phyloP scores from a whole-genome alignment of 75 land plant species.

The Ceratopteris richardii region DNA sequence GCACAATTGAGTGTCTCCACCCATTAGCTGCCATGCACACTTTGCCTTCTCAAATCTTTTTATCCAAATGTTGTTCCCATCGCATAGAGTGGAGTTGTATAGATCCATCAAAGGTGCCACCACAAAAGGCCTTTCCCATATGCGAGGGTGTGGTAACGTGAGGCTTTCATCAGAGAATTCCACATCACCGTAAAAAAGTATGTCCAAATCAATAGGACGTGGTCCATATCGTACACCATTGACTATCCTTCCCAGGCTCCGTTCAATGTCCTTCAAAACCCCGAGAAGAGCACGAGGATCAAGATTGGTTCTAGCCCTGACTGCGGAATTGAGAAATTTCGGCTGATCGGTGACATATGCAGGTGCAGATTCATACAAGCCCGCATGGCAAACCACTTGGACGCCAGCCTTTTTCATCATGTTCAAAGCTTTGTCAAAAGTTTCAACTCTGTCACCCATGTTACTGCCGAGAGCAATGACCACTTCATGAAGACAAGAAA shows the following conservation, averaged over 20 bases:
- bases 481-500: slow-evolving; percentile 30
- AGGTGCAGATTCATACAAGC: slow-evolving; percentile 82
- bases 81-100: slow-evolving; percentile 19
- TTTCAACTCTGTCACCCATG: slow-evolving; percentile 62
- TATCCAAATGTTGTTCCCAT: slow-evolving; percentile 52
- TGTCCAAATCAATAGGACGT: slow-evolving; percentile 86
- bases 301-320: slow-evolving; percentile 65
- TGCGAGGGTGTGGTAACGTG: slow-evolving; percentile 63
- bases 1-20: slow-evolving; percentile 65
- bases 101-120: slow-evolving; percentile 81
- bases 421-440: slow-evolving; percentile 62
- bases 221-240: slow-evolving; percentile 91
- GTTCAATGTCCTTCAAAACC: slow-evolving; percentile 72
- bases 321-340: slow-evolving; percentile 80
- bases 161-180: slow-evolving; percentile 54
- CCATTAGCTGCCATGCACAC: slow-evolving; percentile 58
- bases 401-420: slow-evolving; percentile 65
- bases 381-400: slow-evolving; percentile 48
- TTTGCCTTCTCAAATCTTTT: slow-evolving; percentile 25
- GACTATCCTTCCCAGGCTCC: slow-evolving; percentile 58
- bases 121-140: slow-evolving; percentile 89
- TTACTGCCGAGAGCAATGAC: slow-evolving; percentile 94
- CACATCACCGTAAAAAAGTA: slow-evolving; percentile 68
- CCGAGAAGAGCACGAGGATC: slow-evolving; percentile 64
- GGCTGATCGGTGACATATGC: slow-evolving; percentile 91